Evolutionary conservation across 257 asterid species (phyloP).

Genomic region (Penstemon newberryi): DNA sequence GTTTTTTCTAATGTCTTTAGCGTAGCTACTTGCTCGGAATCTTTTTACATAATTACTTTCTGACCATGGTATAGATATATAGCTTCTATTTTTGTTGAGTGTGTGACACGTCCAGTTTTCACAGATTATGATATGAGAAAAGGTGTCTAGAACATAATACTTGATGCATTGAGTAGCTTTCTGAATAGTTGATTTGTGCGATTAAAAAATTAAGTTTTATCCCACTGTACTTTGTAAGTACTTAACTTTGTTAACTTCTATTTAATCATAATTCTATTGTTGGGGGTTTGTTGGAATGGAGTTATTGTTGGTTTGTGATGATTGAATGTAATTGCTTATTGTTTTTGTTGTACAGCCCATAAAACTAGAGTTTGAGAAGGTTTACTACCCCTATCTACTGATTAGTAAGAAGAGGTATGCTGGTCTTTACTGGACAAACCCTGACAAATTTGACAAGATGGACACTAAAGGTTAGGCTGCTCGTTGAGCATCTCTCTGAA

Average conservation of each 20-base stretch:
- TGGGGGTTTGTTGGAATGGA: conserved; percentile 12
- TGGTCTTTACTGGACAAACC: conserved; percentile 98
- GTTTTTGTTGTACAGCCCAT: conserved; percentile 64
- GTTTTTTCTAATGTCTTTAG: not conserved
- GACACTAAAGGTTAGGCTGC: conserved; percentile 84
- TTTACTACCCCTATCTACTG: conserved; percentile 84
- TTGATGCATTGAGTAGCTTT: conserved; percentile 14
- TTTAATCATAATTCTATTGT: not conserved
- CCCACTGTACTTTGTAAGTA: not conserved
- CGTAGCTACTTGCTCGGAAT: conserved; percentile 4
- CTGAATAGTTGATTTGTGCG: conserved; percentile 14
- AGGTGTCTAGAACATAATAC: not conserved
- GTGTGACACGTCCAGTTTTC: conserved; percentile 16
- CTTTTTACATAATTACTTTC: not conserved
- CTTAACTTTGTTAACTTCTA: conserved; percentile 10
- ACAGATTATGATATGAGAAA: conserved; percentile 11
- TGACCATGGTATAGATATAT: not conserved
- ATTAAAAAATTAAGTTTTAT: conserved; percentile 15
- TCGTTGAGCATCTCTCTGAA: conserved; percentile 24
- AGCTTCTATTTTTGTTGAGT: conserved; percentile 22
- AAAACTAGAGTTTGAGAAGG: conserved; percentile 96
- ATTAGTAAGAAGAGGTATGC: conserved; percentile 99
- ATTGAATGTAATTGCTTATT: not conserved
- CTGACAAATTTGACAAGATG: conserved; percentile 91
- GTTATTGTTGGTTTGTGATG: too few species aligned